phyloP scores from a whole-genome alignment of 331 rosid genomes.

The Malus hybrid region DNA sequence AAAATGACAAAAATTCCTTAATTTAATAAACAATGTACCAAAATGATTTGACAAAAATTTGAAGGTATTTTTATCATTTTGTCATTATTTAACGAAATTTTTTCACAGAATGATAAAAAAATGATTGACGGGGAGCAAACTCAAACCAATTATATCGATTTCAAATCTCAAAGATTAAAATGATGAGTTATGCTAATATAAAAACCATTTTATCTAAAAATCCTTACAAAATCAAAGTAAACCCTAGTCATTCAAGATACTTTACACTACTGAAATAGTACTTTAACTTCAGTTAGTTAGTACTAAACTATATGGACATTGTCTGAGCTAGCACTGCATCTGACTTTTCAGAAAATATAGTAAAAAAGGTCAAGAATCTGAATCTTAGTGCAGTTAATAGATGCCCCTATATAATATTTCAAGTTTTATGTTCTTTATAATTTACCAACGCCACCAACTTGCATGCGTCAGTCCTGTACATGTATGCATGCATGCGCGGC shows the following conservation, averaged over 20 bases:
- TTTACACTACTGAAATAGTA: neutral
- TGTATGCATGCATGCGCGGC: neutral
- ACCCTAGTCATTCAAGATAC: neutral
- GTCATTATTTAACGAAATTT: too few species aligned
- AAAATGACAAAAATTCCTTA: too few species aligned
- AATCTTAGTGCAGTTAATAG: slow-evolving; percentile 21
- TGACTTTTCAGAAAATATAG: neutral
- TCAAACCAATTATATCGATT: fast-evolving
- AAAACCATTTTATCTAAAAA: fast-evolving
- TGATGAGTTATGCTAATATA: too few species aligned
- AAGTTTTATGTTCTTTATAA: neutral
- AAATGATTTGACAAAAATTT: too few species aligned
- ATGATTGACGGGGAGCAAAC: fast-evolving
- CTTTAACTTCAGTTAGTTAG: neutral
- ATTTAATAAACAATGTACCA: too few species aligned
- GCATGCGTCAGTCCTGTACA: neutral
- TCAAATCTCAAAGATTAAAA: fast-evolving
- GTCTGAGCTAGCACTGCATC: neutral
- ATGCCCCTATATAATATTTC: slow-evolving; percentile 9
- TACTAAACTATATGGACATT: neutral
- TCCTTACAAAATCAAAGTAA: too few species aligned
- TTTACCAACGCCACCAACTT: neutral
- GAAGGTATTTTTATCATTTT: too few species aligned
- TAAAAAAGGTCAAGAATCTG: neutral
- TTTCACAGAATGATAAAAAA: too few species aligned